Conservation (phyloP, 2,329 filamentous ascomycete species). For the Ophiostoma populinum region DNA sequence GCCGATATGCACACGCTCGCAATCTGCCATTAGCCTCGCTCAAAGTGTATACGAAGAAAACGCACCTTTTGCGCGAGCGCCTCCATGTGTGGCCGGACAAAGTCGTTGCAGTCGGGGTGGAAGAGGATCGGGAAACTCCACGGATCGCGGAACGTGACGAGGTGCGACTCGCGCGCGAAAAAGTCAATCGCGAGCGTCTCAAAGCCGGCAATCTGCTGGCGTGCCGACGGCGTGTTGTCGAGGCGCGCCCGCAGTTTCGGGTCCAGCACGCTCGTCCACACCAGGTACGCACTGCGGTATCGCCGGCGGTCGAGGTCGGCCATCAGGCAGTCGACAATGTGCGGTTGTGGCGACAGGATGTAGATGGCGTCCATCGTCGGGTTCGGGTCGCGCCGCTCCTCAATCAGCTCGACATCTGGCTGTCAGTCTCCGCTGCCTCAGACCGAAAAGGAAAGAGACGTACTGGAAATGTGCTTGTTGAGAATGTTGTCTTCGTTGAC, state of each 20-base stretch:
- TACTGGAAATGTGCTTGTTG: slow-evolving; percentile 91
- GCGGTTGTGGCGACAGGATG: slow-evolving; percentile 66
- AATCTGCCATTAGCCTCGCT: slow-evolving; percentile 44
- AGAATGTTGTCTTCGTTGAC: slow-evolving; percentile 93
- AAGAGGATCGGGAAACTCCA: slow-evolving; percentile 91
- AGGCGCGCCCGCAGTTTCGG: slow-evolving; percentile 54
- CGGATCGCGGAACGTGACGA: slow-evolving; percentile 83
- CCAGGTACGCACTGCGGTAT: slow-evolving; percentile 62
- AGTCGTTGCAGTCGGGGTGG: slow-evolving; percentile 73
- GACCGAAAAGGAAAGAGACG: slow-evolving; percentile 19
- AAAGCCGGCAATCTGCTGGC: slow-evolving; percentile 63
- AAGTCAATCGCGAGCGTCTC: slow-evolving; percentile 76
- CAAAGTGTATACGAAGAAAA: neutral
- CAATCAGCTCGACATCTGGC: slow-evolving; percentile 87
- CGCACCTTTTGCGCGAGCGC: slow-evolving; percentile 73
- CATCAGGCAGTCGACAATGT: slow-evolving; percentile 86
- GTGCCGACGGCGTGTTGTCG: slow-evolving; percentile 50
- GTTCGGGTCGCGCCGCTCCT: slow-evolving; percentile 67
- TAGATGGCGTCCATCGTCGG: slow-evolving; percentile 91
- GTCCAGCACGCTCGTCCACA: slow-evolving; percentile 70
- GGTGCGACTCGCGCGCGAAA: slow-evolving; percentile 75
- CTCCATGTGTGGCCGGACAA: slow-evolving; percentile 72
- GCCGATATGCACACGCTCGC: slow-evolving; percentile 76
- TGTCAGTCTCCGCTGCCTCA: no score
- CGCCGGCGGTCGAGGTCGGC: slow-evolving; percentile 75